Base-by-base conservation (phyloP, 495 filamentous ascomycete genomes). In the Penicillium longicatenatum region DNA sequence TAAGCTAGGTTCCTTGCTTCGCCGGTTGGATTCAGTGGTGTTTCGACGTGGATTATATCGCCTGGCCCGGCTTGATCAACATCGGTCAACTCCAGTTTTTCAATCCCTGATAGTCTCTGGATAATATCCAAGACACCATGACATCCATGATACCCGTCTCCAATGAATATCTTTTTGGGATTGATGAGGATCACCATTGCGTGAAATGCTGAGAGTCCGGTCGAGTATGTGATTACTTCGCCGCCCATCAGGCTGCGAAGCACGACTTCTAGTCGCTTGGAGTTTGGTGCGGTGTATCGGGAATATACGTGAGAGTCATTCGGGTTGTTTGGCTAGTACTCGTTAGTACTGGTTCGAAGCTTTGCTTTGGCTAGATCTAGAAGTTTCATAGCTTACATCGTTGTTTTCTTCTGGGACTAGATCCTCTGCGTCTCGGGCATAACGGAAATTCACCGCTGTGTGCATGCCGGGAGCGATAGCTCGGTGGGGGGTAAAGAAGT, bases 31-130 rank as follows among this genome's bases (percentile, higher is more conserved):
- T 98, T 97, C 11, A 96, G 71, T 0, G 93, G 93, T 1, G 92
- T 96, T 70, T 97, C 93, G 29, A 97, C 73, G 69, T 95, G 91
- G 35, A 98, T 81, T 6, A 96, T 75, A 74, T 98, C 93, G 12
- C 93, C 93, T 3, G 79, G 69, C 4, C 79, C 75, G 8, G 91
- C 77, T 47, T 81, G 76, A 45, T 82, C 79, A 6, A 78, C 70
- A 3, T 83, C 83, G 55, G 86, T 78, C 17, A 94, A 77, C 1
- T 79, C 72, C 12, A 96, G 73, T 48, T 86, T 79, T 56, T 84
- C 67, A 29, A 92, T 77, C 0, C 86, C 86, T 29, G 82, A 88
- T 41, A 97, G 80, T 57, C 86, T 85, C 49, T 77, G 58, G 43
- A 93, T 75, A 29, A 98, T 70, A 3, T 70, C 68, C 51, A 96